Conservation (phyloP, 306 rosid genomes). For the Fragaria iinumae region DNA sequence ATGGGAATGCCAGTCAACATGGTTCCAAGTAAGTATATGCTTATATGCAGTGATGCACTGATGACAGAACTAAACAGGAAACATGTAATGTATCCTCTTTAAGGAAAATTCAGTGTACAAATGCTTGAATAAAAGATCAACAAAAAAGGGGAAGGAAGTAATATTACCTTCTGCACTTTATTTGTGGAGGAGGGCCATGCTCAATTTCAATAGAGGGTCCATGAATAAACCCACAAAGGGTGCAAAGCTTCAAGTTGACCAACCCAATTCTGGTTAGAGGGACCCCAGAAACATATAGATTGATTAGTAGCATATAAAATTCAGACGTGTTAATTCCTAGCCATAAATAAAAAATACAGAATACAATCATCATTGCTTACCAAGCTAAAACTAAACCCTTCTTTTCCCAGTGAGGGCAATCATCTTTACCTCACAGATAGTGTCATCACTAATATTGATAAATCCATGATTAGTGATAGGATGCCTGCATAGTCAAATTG, state of each 20-base stretch:
- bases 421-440: conserved; percentile 20
- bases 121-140: conserved; percentile 1
- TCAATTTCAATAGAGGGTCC: conserved; percentile 69
- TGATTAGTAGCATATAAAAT: conserved; percentile 11
- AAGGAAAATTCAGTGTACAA: not conserved
- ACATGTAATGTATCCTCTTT: conserved; percentile 1
- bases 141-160: conserved; percentile 26
- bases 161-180: conserved; percentile 56
- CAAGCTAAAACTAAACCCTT: conserved; percentile 14
- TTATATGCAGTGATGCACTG: not conserved
- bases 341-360: conserved; percentile 14
- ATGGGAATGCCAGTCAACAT: conserved; percentile 76
- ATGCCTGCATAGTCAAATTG: conserved; percentile 2
- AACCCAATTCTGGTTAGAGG: conserved; percentile 35
- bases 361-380: conserved; percentile 17
- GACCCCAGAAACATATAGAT: conserved; percentile 30
- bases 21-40: conserved; percentile 77
- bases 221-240: conserved; percentile 55
- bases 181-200: conserved; percentile 48
- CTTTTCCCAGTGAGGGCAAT: conserved; percentile 34
- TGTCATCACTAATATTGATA: conserved; percentile 15
- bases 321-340: conserved; percentile 20
- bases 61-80: conserved; percentile 13
- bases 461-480: conserved; percentile 12
- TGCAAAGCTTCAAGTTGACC: conserved; percentile 53